Evolutionary conservation across 306 rosid species (phyloP).

Genomic region (Vigna radiata): DNA sequence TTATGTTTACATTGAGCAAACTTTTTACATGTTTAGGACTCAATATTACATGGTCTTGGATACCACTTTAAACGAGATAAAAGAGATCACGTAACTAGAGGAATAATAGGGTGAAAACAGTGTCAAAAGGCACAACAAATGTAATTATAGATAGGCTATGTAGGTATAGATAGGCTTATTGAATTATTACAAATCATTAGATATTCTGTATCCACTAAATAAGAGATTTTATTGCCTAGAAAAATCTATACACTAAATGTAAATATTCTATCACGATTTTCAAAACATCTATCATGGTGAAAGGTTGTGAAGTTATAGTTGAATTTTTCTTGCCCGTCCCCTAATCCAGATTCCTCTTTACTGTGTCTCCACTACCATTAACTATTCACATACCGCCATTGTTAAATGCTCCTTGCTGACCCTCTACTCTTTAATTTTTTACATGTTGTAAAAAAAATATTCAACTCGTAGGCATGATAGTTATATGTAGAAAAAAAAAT

Average conservation of each 20-base stretch:
- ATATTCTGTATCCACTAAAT: background rate
- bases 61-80: background rate
- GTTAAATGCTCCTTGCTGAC: constrained; percentile 10
- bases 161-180: background rate
- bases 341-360: background rate
- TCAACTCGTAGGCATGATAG: constrained; percentile 6
- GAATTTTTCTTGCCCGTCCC: background rate
- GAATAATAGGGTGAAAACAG: background rate
- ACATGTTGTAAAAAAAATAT: constrained; percentile 2
- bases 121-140: background rate
- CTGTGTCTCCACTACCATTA: background rate
- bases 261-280: background rate
- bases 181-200: background rate
- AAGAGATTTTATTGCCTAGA: background rate
- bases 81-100: background rate
- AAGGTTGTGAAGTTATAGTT: background rate
- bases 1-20: no score
- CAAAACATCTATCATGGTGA: no score
- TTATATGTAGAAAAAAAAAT: background rate
- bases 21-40: no score
- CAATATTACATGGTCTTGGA: no score
- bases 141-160: no score
- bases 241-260: background rate
- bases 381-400: background rate
- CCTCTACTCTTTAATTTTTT: background rate